Conservation (phyloP, 1,284 basidiomycete species). For the Coniferiporia sulphurascens region DNA sequence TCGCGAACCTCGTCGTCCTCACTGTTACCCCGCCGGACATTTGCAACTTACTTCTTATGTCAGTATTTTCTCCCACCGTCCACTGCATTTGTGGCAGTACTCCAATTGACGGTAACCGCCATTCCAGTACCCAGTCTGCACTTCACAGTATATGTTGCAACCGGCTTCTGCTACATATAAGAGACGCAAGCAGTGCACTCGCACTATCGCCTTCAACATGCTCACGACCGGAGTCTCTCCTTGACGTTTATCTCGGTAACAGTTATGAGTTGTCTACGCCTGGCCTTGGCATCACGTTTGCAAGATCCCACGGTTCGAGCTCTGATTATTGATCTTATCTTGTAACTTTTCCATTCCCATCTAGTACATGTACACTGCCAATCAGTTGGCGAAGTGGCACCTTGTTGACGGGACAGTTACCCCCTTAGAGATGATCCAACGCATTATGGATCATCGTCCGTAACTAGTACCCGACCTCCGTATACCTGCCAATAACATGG, state of each 20-base stretch:
- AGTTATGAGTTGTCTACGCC: background rate
- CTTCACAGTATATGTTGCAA: background rate
- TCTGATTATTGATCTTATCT: too few species aligned
- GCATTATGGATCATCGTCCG: too few species aligned
- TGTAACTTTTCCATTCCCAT: too few species aligned
- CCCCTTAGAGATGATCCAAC: too few species aligned
- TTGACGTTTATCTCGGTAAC: background rate
- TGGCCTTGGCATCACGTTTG: background rate
- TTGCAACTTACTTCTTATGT: background rate
- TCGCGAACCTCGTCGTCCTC: background rate
- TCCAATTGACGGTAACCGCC: background rate
- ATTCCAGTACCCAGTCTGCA: background rate
- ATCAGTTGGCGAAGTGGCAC: too few species aligned
- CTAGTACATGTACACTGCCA: too few species aligned
- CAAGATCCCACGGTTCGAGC: too few species aligned
- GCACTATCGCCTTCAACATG: background rate
- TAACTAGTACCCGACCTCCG: too few species aligned
- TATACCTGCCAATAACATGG: too few species aligned
- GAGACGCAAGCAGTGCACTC: background rate
- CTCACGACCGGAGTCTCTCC: background rate
- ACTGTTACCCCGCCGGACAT: background rate
- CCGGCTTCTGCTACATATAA: background rate
- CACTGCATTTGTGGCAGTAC: background rate
- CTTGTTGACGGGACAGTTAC: too few species aligned
- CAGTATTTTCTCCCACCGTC: background rate